Conservation (phyloP, 116 monocot species). For the Dioscorea cayenensis region DNA sequence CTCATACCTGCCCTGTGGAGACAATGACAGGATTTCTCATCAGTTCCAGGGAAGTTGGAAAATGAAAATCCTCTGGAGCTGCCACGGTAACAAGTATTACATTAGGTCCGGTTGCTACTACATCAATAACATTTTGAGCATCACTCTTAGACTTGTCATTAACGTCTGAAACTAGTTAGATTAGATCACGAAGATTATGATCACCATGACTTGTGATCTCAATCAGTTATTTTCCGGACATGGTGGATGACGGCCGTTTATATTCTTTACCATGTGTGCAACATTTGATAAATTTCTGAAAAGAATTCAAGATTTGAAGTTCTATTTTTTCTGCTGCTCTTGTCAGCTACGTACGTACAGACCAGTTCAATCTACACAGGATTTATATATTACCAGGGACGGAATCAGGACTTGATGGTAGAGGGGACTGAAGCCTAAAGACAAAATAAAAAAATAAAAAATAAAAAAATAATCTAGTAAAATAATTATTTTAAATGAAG, state of each 20-base stretch:
- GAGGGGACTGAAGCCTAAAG: too few species aligned
- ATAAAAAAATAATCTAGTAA: too few species aligned
- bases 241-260: neutral
- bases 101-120: neutral
- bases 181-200: slow-evolving; percentile 23
- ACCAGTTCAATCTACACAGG: slow-evolving; percentile 64
- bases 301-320: slow-evolving; percentile 30
- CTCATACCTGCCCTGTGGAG: slow-evolving; percentile 67
- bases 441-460: too few species aligned
- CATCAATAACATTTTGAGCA: slow-evolving; percentile 11
- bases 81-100: slow-evolving; percentile 3
- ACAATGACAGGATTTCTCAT: slow-evolving; percentile 90
- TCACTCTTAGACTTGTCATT: slow-evolving; percentile 24
- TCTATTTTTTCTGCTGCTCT: slow-evolving; percentile 48
- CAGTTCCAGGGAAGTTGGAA: slow-evolving; percentile 72
- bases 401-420: too few species aligned
- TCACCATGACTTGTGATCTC: slow-evolving; percentile 2
- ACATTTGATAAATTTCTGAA: slow-evolving; percentile 38
- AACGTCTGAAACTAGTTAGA: slow-evolving; percentile 33
- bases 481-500: too few species aligned
- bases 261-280: slow-evolving; percentile 13
- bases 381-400: neutral
- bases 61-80: slow-evolving; percentile 70
- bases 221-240: neutral
- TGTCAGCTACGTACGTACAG: slow-evolving; percentile 55